Conservation (phyloP, 2,329 filamentous ascomycete species). For the Alternaria novae-zelandiae region DNA sequence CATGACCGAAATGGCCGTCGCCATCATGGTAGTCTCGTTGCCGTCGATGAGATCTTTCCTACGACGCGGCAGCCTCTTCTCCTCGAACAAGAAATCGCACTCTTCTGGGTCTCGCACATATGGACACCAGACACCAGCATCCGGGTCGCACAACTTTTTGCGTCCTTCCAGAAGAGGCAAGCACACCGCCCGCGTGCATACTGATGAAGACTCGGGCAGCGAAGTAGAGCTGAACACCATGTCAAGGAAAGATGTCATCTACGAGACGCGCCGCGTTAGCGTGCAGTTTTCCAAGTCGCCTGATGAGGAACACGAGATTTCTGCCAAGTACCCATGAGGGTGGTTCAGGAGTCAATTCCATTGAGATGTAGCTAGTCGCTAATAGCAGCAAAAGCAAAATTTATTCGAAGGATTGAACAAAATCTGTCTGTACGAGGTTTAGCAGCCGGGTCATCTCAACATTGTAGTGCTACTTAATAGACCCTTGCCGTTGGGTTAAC, state of each 20-base stretch:
- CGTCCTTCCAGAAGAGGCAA: slow-evolving; percentile 13
- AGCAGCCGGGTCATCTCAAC: background rate
- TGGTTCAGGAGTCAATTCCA: background rate
- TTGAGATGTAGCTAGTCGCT: background rate
- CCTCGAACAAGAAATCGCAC: slow-evolving; percentile 22
- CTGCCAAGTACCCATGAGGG: slow-evolving; percentile 6
- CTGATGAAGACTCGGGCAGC: slow-evolving; percentile 28
- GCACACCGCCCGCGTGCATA: slow-evolving; percentile 7
- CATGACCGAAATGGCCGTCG: slow-evolving; percentile 36
- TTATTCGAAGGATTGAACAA: background rate
- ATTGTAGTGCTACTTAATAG: background rate
- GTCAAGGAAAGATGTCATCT: slow-evolving; percentile 28
- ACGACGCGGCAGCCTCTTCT: slow-evolving; percentile 26
- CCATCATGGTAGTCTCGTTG: slow-evolving; percentile 34
- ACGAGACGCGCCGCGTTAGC: slow-evolving; percentile 26
- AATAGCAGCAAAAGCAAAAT: background rate
- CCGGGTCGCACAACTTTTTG: slow-evolving; percentile 12
- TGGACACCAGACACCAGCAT: slow-evolving; percentile 11
- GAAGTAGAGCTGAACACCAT: slow-evolving; percentile 30
- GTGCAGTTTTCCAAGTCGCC: slow-evolving; percentile 25
- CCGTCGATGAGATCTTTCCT: slow-evolving; percentile 33
- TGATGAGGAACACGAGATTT: slow-evolving; percentile 5
- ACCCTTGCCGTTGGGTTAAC: background rate
- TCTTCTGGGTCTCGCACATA: slow-evolving; percentile 16
- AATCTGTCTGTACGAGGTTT: background rate